Conservation (phyloP, 2,329 filamentous ascomycete genomes). For the Didymella exigua region DNA sequence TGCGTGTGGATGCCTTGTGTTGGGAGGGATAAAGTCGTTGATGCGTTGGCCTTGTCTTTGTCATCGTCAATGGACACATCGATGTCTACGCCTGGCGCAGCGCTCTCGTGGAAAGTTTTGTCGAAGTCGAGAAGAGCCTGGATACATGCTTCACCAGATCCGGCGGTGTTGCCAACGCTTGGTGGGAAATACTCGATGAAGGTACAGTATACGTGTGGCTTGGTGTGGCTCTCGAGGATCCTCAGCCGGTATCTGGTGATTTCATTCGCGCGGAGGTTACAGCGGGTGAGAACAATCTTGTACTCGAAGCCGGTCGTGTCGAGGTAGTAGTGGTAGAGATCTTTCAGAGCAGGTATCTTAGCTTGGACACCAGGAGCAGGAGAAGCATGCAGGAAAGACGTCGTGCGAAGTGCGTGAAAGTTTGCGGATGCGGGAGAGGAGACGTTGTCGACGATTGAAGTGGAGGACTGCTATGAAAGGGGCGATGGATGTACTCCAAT, state of each 20-base stretch:
- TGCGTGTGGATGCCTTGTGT: conserved; percentile 1
- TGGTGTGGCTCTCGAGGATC: conserved; percentile 42
- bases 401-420: conserved; percentile 8
- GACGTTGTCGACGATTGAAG: not conserved
- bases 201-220: conserved; percentile 40
- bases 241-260: conserved; percentile 60
- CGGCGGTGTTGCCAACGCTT: not conserved
- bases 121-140: conserved; percentile 7
- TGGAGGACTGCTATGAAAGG: not conserved
- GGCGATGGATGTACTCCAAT: not conserved
- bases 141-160: not conserved
- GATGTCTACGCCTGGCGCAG: not conserved
- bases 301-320: conserved; percentile 69
- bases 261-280: conserved; percentile 53
- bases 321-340: conserved; percentile 65
- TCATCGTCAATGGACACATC: not conserved
- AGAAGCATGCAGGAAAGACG: not conserved
- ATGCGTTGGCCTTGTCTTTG: not conserved
- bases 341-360: conserved; percentile 48
- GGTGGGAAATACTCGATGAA: conserved; percentile 36
- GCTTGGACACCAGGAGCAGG: conserved; percentile 3
- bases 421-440: not conserved
- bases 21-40: conserved; percentile 19
- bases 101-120: not conserved
- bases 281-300: conserved; percentile 64